Base-by-base conservation (phyloP, 768 basidiomycete species). In the Tulasnella sp. region DNA sequence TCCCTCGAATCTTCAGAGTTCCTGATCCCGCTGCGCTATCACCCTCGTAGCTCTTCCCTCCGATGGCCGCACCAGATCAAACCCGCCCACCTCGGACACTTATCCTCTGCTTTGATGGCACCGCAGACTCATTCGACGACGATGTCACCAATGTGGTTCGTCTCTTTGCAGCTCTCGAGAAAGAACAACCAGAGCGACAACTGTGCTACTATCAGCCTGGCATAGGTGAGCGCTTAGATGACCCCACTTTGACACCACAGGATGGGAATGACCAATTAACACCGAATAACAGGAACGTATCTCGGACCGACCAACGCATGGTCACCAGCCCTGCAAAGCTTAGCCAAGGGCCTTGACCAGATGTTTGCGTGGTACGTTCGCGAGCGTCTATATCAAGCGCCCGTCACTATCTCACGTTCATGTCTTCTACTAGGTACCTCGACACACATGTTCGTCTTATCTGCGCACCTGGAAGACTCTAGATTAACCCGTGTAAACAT, bases 41-140 rank as follows among this genome's bases (percentile, higher is more conserved):
- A n/a, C n/a, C n/a, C n/a, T n/a, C n/a, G n/a, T n/a, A n/a, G n/a
- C n/a, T n/a, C n/a, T 44, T n/a, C 42, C 12, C 42, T n/a, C 12
- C 42, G 12, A 63, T 63, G 62, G 17, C 62, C 37, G 19, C 7
- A n/a, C 64, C 11, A 32, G 19, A 32, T 19, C 11, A 22, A 5
- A 19, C 12, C 42, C 39, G 39, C 3, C 26, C 52, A 22, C 52
- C 52, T 32, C 81, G 86, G 1, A 86, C 84, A 0, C 81, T 89
- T 35, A 81, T 90, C 35, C 80, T 90, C 29, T 89, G 88, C 78
- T 90, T 91, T 76, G 90, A 91, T 74, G 90, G 90, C 12, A 90
- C 90, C 3, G 78, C 36, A 14, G 71, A 74, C n/a, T 34, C 34
- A 36, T 70, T 47, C 52, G 72, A 73, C 26, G 7, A 34, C 5